phyloP scores from a whole-genome alignment of 371 early-diverging fungal species.

The Coemansia sp. region DNA sequence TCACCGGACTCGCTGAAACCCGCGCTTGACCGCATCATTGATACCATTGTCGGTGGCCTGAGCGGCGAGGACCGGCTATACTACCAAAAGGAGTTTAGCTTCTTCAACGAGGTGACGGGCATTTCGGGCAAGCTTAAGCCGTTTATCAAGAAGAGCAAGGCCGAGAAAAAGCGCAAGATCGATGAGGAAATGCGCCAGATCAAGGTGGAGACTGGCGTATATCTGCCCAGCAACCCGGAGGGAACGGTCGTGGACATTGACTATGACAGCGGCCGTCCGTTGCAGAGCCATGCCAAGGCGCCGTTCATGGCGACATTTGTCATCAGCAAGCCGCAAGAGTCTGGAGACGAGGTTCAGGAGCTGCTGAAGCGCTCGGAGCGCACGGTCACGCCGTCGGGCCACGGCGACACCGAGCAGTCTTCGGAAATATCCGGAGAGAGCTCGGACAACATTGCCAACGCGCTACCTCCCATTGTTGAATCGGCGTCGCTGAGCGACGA shows the following conservation, averaged over 20 bases:
- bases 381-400: conserved; percentile 32
- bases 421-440: not conserved
- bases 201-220: conserved; percentile 94
- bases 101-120: conserved; percentile 93
- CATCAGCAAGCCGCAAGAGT: conserved; percentile 62
- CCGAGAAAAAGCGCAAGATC: conserved; percentile 96
- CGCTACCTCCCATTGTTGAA: not conserved
- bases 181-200: conserved; percentile 97
- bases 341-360: conserved; percentile 58
- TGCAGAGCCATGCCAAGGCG: conserved; percentile 99
- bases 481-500: not conserved
- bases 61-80: conserved; percentile 85
- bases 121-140: conserved; percentile 98
- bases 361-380: conserved; percentile 39
- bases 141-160: conserved; percentile 86
- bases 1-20: conserved; percentile 83
- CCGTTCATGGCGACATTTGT: conserved; percentile 99
- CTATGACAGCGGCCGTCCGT: conserved; percentile 90
- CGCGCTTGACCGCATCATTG: conserved; percentile 80
- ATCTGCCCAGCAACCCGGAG: conserved; percentile 98
- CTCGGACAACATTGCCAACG: not conserved
- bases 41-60: conserved; percentile 70
- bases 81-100: conserved; percentile 92
- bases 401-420: not conserved
- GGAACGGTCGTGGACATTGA: conserved; percentile 94